phyloP scores from a whole-genome alignment of 768 basidiomycete genomes.

The Termitomyces sp. region DNA sequence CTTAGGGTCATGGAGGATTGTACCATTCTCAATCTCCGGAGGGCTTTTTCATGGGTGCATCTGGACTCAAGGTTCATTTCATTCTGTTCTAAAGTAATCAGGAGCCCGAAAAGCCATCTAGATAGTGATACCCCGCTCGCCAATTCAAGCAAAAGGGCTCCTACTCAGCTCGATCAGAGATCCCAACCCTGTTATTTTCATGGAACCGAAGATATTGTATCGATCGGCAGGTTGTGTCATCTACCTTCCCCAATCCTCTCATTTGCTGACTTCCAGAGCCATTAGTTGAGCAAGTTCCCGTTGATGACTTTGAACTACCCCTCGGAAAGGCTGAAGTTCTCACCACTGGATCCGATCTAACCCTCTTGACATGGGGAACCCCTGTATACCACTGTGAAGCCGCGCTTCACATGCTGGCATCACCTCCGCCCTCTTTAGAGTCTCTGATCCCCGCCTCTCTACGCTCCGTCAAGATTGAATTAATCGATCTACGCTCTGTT shows the following conservation, averaged over 20 bases:
- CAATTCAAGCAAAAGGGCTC: constrained; percentile 93
- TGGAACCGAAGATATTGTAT: constrained; percentile 94
- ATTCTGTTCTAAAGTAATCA: not conserved
- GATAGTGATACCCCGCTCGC: constrained; percentile 91
- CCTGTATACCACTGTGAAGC: constrained; percentile 87
- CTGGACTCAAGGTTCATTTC: constrained; percentile 71
- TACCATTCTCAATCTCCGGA: constrained; percentile 97
- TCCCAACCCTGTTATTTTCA: constrained; percentile 90
- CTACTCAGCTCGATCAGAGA: constrained; percentile 84
- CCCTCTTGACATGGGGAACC: constrained; percentile 89
- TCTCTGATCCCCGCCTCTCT: constrained; percentile 58
- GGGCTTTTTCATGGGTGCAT: constrained; percentile 88
- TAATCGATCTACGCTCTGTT: constrained; percentile 88
- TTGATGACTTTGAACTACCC: constrained; percentile 83
- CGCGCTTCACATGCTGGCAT: constrained; percentile 66
- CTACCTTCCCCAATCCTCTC: not conserved
- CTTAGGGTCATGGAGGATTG: constrained; percentile 73
- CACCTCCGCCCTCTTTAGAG: constrained; percentile 61
- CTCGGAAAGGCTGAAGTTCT: constrained; percentile 78
- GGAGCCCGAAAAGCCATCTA: constrained; percentile 16
- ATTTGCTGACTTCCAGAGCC: not conserved
- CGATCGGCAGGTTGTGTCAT: constrained; percentile 64
- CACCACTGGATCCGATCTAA: constrained; percentile 73
- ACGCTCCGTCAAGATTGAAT: constrained; percentile 70
- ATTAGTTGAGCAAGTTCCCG: constrained; percentile 86